Conservation (phyloP, 2,329 filamentous ascomycete species). For the Metarhizium album region DNA sequence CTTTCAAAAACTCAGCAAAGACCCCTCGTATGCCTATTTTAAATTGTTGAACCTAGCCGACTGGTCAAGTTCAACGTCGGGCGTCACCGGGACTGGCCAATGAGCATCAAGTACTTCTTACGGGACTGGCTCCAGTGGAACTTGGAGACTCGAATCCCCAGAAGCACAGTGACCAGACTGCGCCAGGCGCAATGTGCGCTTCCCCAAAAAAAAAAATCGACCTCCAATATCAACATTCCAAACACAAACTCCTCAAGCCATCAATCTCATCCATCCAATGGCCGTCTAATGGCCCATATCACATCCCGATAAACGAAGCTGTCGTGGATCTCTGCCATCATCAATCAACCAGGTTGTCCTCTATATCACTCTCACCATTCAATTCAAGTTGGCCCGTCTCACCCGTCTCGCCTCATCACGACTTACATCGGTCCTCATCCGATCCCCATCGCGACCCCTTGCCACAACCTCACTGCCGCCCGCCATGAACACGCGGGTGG, state of each 20-base stretch:
- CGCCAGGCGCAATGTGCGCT: too few relatives aligned
- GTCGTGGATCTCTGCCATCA: background rate
- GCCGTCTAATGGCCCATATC: too few relatives aligned
- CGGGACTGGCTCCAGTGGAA: too few relatives aligned
- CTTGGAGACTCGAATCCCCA: too few relatives aligned
- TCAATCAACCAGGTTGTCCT: background rate
- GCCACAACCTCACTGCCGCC: conserved; percentile 3
- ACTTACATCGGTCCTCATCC: conserved; percentile 17
- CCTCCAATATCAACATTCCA: background rate
- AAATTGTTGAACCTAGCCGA: too few relatives aligned
- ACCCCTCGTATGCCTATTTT: too few relatives aligned
- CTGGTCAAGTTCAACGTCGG: too few relatives aligned
- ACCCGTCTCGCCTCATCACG: conserved; percentile 5
- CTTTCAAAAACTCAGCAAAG: too few relatives aligned
- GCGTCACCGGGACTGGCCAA: too few relatives aligned
- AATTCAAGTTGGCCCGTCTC: background rate
- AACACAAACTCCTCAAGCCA: background rate
- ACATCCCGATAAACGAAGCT: background rate
- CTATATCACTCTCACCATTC: background rate
- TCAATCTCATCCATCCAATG: too few relatives aligned
- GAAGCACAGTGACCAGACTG: too few relatives aligned
- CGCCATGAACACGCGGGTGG: conserved; percentile 30
- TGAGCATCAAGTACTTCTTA: too few relatives aligned
- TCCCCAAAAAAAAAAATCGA: background rate
- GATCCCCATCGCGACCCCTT: background rate